Conservation (phyloP, 306 rosid genomes). For the Inga laurina region DNA sequence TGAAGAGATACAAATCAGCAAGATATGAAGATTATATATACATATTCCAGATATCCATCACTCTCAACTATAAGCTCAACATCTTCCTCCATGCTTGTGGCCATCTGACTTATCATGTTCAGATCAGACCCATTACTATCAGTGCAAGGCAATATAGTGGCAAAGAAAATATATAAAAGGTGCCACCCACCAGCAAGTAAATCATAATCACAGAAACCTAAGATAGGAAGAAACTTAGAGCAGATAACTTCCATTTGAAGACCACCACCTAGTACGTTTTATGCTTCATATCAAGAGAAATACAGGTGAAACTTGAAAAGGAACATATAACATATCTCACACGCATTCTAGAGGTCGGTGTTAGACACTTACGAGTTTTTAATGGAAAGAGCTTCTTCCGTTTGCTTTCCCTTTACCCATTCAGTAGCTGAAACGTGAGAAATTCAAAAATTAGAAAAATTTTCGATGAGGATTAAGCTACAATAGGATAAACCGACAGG, state of each 20-base stretch:
- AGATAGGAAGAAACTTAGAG: not conserved
- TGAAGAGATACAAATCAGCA: not conserved
- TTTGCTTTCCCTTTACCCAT: not conserved
- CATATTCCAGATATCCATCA: constrained; percentile 1
- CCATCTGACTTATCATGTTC: not conserved
- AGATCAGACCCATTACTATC: not conserved
- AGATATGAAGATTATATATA: not conserved
- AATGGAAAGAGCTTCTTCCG: not conserved
- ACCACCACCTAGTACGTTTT: not conserved
- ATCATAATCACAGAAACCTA: not conserved
- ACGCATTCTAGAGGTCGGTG: not conserved
- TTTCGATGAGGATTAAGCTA: not conserved
- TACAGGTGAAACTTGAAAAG: not conserved
- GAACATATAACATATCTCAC: not conserved
- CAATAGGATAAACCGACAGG: not conserved
- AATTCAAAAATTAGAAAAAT: not conserved
- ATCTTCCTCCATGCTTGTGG: not conserved
- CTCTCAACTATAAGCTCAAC: constrained; percentile 7
- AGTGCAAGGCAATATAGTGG: not conserved
- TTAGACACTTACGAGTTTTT: not conserved
- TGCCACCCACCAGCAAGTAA: not conserved
- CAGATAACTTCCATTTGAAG: not conserved
- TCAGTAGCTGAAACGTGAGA: not conserved
- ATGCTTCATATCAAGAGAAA: not conserved
- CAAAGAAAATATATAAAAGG: not conserved